Base-by-base conservation (phyloP, 163 green algal species). In the Scenedesmus sp. region DNA sequence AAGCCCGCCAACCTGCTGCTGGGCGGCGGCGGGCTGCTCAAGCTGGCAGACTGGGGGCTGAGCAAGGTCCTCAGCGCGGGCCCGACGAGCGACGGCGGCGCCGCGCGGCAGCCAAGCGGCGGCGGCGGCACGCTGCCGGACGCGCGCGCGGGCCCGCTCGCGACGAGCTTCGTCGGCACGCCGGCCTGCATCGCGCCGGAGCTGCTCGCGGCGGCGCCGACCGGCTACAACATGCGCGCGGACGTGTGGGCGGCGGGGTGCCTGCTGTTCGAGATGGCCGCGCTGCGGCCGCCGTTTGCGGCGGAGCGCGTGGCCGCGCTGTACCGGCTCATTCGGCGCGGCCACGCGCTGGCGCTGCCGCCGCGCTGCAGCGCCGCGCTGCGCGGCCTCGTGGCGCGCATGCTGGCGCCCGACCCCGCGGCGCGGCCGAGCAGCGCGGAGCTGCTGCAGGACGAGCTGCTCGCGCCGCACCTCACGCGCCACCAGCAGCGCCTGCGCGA, bases 21-120 rank as follows among this genome's bases (percentile, higher is more conserved):
- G 10, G 45, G 36, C 78, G 88, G 80, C 91, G 90, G 65, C 15
- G 90, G 91, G 24, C 74, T 89, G 10, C 77, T 95, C 11, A 94
- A 98, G 84, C 88, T 99, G 20, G 94, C 91, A 7, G 96, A 99
- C 76, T 98, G 98, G 85, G 96, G 96, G 9, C 84, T 99, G 39
- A 95, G 94, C n/a, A 80, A 80, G 58, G 71, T 80, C 24, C 53
- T 29, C 22, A 60, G 53, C 22, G 53, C 9, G 6, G 14, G 53
- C 22, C 14, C 10, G 10, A 11, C 53, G 14, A 11, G 24, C 39
- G 39, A 47, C 10, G 39, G 39, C 39, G 39, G n/a, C n/a, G n/a
- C n/a, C n/a, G n/a, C n/a, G n/a, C n/a, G n/a, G n/a, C n/a, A n/a
- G n/a, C n/a, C n/a, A n/a, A n/a, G n/a, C 39, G 39, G 7, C 10